Evolutionary conservation across 164 flowering plant genomes (phyloP).

Genomic region (Hamamelis virginiana): DNA sequence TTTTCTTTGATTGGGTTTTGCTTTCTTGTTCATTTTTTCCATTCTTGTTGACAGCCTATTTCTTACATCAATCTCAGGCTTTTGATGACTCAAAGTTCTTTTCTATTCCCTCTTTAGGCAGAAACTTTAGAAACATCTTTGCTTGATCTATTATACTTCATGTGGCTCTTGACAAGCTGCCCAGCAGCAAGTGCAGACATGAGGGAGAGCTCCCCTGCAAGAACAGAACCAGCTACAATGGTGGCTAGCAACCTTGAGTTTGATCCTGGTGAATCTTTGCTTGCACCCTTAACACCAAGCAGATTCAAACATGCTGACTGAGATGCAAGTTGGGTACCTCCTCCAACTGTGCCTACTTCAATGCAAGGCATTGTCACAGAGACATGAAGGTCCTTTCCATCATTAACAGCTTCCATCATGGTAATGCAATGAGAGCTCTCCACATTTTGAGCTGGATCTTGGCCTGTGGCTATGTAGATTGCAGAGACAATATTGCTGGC

Average conservation of each 20-base stretch:
- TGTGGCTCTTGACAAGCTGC: constrained; percentile 72
- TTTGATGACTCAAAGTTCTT: not conserved
- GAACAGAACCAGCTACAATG: constrained; percentile 70
- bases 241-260: constrained; percentile 60
- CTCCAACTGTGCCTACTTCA: constrained; percentile 77
- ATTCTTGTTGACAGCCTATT: not conserved
- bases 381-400: constrained; percentile 54
- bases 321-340: constrained; percentile 74
- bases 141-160: constrained; percentile 72
- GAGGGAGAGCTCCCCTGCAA: constrained; percentile 76
- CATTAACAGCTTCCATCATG: constrained; percentile 62
- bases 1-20: not conserved
- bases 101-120: constrained; percentile 3
- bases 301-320: constrained; percentile 74
- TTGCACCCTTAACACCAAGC: constrained; percentile 71
- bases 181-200: constrained; percentile 80
- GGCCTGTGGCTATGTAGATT: constrained; percentile 55
- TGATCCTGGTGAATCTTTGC: constrained; percentile 52
- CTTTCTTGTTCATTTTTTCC: not conserved
- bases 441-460: constrained; percentile 63
- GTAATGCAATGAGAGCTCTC: constrained; percentile 64
- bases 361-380: constrained; percentile 62
- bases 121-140: constrained; percentile 38
- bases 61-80: not conserved
- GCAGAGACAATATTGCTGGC: constrained; percentile 64